Base-by-base conservation (phyloP, 495 filamentous ascomycete genomes). In the Aspergillus homomorphus region DNA sequence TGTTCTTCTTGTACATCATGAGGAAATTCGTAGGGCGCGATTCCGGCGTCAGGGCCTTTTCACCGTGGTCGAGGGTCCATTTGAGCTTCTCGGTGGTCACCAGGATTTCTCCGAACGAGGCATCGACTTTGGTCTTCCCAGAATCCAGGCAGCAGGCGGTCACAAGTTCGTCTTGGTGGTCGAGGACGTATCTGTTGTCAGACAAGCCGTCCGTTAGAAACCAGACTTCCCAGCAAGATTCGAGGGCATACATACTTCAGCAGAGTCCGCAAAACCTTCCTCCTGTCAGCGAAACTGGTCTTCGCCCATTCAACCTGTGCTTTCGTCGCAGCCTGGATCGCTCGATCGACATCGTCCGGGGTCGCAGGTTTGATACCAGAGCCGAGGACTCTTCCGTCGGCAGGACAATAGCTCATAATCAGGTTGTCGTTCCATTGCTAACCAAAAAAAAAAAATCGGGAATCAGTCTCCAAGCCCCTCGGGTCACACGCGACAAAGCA, bases 61-160 rank as follows among this genome's bases (percentile, higher is more conserved):
- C 93, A 64, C 95, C 95, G 75, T 98, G 88, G 46, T 87, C 77
- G 63, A 98, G 87, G 0, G 91, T 96, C 93, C 93, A 99, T 66
- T 89, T 85, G 41, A 99, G 82, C 74, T 96, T 97, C 76, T 98
- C 94, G 0, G 82, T 82, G 12, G 93, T 96, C 7, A 96, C 91
- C 48, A 99, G 80, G 55, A 97, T 91, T 78, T 99, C 94, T 30
- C 94, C 94, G 41, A 99, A 85, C 38, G 86, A 85, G 9, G 92
- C 93, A 69, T 99, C 94, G 24, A 97, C 84, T 77, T 90, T 89
- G 5, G 95, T 96, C 75, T 99, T 99, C 51, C 94, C 94, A n/a
- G 90, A 94, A 75, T 99, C 94, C 16, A 96, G 79, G 67, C 92
- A 97, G 50, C 92, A 92, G 21, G 89, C 85, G 15, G 82, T 84